Base-by-base conservation (phyloP, 768 basidiomycete genomes). In the Hypholoma sublateritium region DNA sequence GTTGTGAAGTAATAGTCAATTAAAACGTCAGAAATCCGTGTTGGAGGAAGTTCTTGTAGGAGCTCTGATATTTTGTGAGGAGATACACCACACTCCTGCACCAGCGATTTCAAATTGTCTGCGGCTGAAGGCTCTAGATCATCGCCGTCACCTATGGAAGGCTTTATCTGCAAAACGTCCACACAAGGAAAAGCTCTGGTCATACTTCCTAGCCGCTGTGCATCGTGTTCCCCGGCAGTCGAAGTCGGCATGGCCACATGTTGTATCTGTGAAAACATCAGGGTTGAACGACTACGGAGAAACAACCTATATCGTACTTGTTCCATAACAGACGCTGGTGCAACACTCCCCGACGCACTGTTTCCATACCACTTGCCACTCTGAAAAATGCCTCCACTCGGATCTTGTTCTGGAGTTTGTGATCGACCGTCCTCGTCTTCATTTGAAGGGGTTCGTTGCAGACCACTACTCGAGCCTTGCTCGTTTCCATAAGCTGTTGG, bases 61-160 rank as follows among this genome's bases (percentile, higher is more conserved):
- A 98, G 82, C 67, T 96, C 95, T 1, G 89, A 85, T 44, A 98
- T 87, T 71, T 94, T 94, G 59, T 93, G 89, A 1, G 94, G 91
- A 16, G 89, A 85, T 36, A 95, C 92, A 5, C 95, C 95, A 69
- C 91, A 98, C 69, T 98, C 94, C 70, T 91, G 89, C 36, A 96
- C 88, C 35, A 98, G 80, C 44, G 85, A 85, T 67, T 89, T 89
- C 48, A 95, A 74, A 63, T 91, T 94, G 67, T 95, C 92, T 2
- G 84, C 90, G 13, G 93, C 88, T 14, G 80, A 77, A 11, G 78
- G 76, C 60, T 82, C 81, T 24, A 72, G 57, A 43, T 79, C 80
- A 48, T 75, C 74, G 34, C 70, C 78, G 21, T 81, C 79, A 39
- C 62, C 48, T 17, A 57, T 62, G 5, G 57, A 48, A 39, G 50